Evolutionary conservation across 441 rosid genomes (phyloP), one percentile per base, ranked within the genome.

Genomic region (Geranium incanum): DNA sequence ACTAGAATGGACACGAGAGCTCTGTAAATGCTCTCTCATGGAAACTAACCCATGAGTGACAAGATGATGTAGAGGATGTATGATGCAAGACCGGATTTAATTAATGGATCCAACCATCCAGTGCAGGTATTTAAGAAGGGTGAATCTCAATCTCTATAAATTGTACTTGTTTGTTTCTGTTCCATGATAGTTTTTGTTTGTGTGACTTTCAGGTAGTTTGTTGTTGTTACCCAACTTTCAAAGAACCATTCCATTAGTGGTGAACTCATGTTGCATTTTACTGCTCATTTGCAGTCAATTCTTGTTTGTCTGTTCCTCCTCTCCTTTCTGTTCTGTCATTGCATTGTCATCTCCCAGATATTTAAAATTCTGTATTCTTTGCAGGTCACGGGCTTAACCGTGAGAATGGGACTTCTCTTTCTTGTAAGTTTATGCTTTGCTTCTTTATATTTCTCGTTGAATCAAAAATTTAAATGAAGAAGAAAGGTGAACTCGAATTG

Each of bases 201-300:
- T 45, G 52, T 45, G n/a, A 45, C 52, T 1, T n/a, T 45, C 4
- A 12, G n/a, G 3, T 45, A 11, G 52, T 45, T 45, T 45, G 52
- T 45, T 45, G 52, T 45, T 45, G 52, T 45, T n/a, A 45, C 52
- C 52, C 52, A 45, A 45, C 52, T 45, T 45, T 45, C 52, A 45
- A 45, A 43, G 50, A 11, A 43, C 11, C 50, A 43, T 43, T 11
- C 9, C 11, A 6, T 43, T 28, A 28, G 3, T 28, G 33, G 33
- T 28, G 33, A 28, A 28, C 33, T 0, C 33, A 28, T 28, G 33
- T 28, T 28, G 33, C 33, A 28, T 28, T 28, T 28, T 28, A 28
- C 33, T 28, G 33, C 33, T 28, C 33, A 28, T 28, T 28, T 28
- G 33, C 33, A 28, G 33, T 43, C 50, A 1, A 6, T 7, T 11